Base-by-base conservation (phyloP, 805 yeast species). In the Saccharomycopsis vini region DNA sequence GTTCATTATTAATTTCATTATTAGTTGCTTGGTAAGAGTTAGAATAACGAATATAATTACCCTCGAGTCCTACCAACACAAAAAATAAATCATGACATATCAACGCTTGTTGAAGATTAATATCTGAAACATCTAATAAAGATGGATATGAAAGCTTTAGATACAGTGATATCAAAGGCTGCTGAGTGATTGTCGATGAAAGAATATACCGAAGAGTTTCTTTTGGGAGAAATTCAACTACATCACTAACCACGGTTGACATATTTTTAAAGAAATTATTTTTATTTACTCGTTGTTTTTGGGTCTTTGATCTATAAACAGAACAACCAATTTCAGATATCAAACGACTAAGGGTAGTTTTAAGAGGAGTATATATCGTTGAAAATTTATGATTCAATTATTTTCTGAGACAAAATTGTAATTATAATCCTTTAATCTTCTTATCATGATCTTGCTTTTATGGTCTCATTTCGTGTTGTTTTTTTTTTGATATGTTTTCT, bases 11-110 rank as follows among this genome's bases (percentile, higher is more conserved):
- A 6, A 28, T 22, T 15, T 19, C 34, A 28, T 12, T 20, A 0
- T 49, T 12, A 4, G 24, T 13, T 9, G 39, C 46, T 0, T 79
- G 77, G 55, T 74, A 85, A 18, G 69, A 66, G 35, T 76, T 81
- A 26, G 79, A 71, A 56, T 72, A 86, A 36, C 88, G 66, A 29
- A 90, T 75, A 55, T 82, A 86, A 18, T 69, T 67, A 0, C 97
- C 97, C 58, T 88, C 95, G 22, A 71, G 61, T 0, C 94, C 94
- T 26, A 78, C 52, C 12, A 92, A 58, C 1, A 84, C 80, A 52
- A 71, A 72, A 18, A 87, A 54, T 7, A 88, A 57, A 58, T 90
- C 98, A 46, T 74, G 69, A 13, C 82, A 66, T 1, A 92, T 70
- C 21, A 79, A 67, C 0, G 84, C 79, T 57, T 88, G 95, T 28